These are phyloP conservation scores for Suillus discolor DNA, from an alignment of 768 basidiomycete genomes.

Conservation along the genomic window DNA sequence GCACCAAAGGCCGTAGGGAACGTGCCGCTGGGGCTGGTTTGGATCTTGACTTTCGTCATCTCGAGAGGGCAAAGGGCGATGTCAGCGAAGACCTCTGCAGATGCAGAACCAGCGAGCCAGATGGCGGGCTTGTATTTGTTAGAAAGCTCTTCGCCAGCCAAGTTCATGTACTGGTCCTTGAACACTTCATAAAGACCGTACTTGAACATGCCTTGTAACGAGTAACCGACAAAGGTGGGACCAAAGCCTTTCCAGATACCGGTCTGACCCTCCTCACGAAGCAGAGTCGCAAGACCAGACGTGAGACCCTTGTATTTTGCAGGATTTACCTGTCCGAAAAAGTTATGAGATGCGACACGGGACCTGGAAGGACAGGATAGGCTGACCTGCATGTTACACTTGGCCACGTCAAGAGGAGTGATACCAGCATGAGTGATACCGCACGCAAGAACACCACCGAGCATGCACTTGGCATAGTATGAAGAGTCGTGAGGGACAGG, in stretches of 20 bases:
- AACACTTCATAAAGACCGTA: slow-evolving; percentile 97
- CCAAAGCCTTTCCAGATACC: slow-evolving; percentile 96
- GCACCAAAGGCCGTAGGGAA: slow-evolving; percentile 78
- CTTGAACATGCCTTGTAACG: slow-evolving; percentile 97
- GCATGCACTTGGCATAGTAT: slow-evolving; percentile 86
- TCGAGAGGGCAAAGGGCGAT: slow-evolving; percentile 95
- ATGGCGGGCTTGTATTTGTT: slow-evolving; percentile 85
- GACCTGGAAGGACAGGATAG: neutral
- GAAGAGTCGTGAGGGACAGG: slow-evolving; percentile 73
- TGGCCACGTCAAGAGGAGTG: slow-evolving; percentile 86
- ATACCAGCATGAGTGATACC: slow-evolving; percentile 89
- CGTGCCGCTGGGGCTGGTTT: slow-evolving; percentile 72
- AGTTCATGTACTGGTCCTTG: slow-evolving; percentile 92
- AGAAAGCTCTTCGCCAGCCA: slow-evolving; percentile 81
- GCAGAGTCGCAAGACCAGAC: slow-evolving; percentile 61
- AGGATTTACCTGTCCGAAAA: slow-evolving; percentile 63
- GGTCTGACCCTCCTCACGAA: slow-evolving; percentile 78
- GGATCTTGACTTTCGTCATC: slow-evolving; percentile 92
- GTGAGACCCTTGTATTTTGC: slow-evolving; percentile 71
- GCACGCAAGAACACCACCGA: slow-evolving; percentile 86
- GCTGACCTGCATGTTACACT: slow-evolving; percentile 89
- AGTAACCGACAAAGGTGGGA: slow-evolving; percentile 92
- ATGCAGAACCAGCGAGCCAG: slow-evolving; percentile 93
- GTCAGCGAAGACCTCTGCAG: slow-evolving; percentile 95
- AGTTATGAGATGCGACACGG: neutral